Conservation (phyloP, 768 basidiomycete species). For the Boletellus emodensis region DNA sequence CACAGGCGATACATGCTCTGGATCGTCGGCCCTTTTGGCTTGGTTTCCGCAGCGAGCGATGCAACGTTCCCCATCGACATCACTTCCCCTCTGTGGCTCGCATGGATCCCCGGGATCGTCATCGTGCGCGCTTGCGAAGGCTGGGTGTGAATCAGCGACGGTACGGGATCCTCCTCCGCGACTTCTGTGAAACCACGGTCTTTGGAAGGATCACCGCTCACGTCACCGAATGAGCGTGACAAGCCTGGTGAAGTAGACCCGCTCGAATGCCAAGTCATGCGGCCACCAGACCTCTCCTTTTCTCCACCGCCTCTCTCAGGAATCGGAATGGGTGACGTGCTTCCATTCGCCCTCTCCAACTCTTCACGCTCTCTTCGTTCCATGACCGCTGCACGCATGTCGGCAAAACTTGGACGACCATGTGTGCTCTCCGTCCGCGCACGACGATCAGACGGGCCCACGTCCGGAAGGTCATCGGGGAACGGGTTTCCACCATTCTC, state of each 20-base stretch:
- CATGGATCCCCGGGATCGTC: conserved; percentile 87
- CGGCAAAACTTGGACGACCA: conserved; percentile 62
- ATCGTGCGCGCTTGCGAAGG: conserved; percentile 72
- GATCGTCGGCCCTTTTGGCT: conserved; percentile 49
- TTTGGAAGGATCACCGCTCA: conserved; percentile 24
- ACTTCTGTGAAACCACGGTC: conserved; percentile 32
- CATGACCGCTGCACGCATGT: conserved; percentile 72
- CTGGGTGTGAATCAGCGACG: conserved; percentile 65
- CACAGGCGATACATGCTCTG: conserved; percentile 73
- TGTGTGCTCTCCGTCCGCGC: conserved; percentile 35
- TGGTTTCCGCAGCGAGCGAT: conserved; percentile 38
- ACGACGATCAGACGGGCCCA: conserved; percentile 36
- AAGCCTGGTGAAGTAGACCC: conserved; percentile 28
- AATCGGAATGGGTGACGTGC: conserved; percentile 34
- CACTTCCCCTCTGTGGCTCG: conserved; percentile 77
- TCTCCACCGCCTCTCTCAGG: conserved; percentile 22
- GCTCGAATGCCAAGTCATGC: conserved; percentile 23
- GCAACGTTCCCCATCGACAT: conserved; percentile 82
- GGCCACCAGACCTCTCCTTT: conserved; percentile 23
- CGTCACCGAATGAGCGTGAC: conserved; percentile 32
- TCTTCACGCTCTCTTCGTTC: conserved; percentile 54
- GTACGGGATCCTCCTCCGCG: conserved; percentile 25
- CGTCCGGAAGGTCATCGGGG: conserved; percentile 42
- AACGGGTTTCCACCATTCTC: conserved; percentile 34
- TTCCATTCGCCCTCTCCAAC: conserved; percentile 11